Conservation (phyloP, 108 stramenopile species). For the Nitzschia inconspicua region DNA sequence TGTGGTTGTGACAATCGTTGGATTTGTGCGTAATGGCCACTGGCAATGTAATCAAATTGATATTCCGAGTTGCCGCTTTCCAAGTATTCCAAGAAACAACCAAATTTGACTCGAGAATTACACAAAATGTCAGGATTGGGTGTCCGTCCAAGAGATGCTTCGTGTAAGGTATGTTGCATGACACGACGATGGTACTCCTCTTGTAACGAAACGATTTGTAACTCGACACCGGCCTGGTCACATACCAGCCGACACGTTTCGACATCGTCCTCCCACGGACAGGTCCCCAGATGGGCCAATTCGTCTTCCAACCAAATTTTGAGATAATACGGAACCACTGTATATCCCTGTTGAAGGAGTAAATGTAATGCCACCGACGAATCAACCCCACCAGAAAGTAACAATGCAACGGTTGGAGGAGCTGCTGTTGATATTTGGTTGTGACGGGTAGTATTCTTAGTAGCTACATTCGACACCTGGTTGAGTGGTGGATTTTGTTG, state of each 20-base stretch:
- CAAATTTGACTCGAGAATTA: slow-evolving; percentile 95
- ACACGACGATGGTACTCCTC: slow-evolving; percentile 90
- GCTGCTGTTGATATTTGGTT: background rate
- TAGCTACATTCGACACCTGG: background rate
- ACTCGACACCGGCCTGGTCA: slow-evolving; percentile 82
- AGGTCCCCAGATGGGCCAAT: slow-evolving; percentile 78
- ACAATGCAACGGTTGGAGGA: slow-evolving; percentile 74
- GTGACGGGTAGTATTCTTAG: background rate
- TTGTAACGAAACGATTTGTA: slow-evolving; percentile 85
- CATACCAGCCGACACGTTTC: slow-evolving; percentile 81
- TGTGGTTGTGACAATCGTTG: slow-evolving; percentile 20
- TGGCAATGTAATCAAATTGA: slow-evolving; percentile 83
- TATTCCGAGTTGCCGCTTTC: slow-evolving; percentile 19
- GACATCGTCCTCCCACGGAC: slow-evolving; percentile 93
- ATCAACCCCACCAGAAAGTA: slow-evolving; percentile 96
- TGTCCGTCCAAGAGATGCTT: slow-evolving; percentile 85
- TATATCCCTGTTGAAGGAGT: slow-evolving; percentile 76
- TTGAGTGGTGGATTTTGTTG: background rate
- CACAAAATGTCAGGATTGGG: slow-evolving; percentile 99
- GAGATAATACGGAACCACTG: slow-evolving; percentile 93
- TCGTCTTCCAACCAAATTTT: slow-evolving; percentile 99
- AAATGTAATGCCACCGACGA: slow-evolving; percentile 91
- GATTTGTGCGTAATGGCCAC: slow-evolving; percentile 94
- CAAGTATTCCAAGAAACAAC: slow-evolving; percentile 88
- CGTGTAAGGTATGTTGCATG: slow-evolving; percentile 84